phyloP scores from a whole-genome alignment of 768 basidiomycete genomes.

The Mycena maculata region DNA sequence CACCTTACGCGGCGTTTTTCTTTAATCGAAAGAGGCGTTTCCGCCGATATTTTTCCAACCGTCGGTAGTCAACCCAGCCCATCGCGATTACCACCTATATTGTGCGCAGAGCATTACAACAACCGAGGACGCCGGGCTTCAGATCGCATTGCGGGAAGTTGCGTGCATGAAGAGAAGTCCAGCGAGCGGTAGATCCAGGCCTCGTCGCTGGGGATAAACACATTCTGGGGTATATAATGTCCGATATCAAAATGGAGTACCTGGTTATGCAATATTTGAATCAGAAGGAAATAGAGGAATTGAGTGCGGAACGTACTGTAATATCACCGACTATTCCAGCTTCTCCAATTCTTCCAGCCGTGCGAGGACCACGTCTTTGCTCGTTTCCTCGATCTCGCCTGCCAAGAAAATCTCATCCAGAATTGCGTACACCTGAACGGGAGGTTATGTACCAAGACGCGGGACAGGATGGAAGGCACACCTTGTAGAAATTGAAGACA shows the following conservation, averaged over 20 bases:
- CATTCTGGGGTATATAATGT: constrained; percentile 9
- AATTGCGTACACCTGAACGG: constrained; percentile 90
- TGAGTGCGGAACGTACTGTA: background rate
- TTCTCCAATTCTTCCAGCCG: constrained; percentile 94
- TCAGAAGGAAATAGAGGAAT: background rate
- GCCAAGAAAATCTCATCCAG: constrained; percentile 98
- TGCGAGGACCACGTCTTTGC: constrained; percentile 93
- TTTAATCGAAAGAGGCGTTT: background rate
- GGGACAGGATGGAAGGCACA: constrained; percentile 41
- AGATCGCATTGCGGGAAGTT: too few relatives aligned
- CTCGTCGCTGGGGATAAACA: background rate
- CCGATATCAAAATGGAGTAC: constrained; percentile 7
- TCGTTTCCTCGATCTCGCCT: constrained; percentile 98
- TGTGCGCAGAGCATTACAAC: background rate
- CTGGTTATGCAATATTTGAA: background rate
- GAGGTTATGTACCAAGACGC: background rate
- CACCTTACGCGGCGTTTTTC: background rate
- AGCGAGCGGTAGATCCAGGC: too few relatives aligned
- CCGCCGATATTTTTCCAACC: constrained; percentile 6
- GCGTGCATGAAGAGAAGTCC: too few relatives aligned
- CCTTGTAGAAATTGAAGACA: constrained; percentile 99
- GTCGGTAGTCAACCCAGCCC: background rate
- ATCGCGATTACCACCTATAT: background rate
- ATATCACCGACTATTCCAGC: constrained; percentile 68
- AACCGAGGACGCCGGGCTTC: too few relatives aligned